These are phyloP conservation scores for Blastomyces percursus DNA, from an alignment of 2,329 filamentous ascomycete genomes.

Conservation along the genomic window DNA sequence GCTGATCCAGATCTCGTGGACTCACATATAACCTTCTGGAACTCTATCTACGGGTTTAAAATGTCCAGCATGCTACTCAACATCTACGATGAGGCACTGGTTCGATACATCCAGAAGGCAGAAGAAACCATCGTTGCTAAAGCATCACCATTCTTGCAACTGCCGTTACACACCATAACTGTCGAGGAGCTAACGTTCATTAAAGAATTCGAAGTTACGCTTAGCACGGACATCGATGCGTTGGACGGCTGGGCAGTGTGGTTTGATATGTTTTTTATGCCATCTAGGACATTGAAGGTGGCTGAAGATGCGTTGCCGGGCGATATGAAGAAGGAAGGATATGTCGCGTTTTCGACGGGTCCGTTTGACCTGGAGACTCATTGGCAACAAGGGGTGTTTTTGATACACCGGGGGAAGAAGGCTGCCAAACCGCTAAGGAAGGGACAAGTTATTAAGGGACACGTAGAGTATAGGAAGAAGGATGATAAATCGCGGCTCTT, in stretches of 20 bases:
- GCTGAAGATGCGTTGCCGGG: slow-evolving; percentile 45
- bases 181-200: slow-evolving; percentile 66
- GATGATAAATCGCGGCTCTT: slow-evolving; percentile 59
- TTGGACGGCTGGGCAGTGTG: slow-evolving; percentile 85
- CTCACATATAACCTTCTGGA: slow-evolving; percentile 76
- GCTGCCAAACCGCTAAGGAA: slow-evolving; percentile 39
- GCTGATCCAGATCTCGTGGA: slow-evolving; percentile 65
- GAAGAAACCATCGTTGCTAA: slow-evolving; percentile 43
- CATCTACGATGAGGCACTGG: slow-evolving; percentile 70
- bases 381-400: slow-evolving; percentile 74
- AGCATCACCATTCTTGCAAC: slow-evolving; percentile 56
- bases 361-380: slow-evolving; percentile 68
- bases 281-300: slow-evolving; percentile 41
- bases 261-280: slow-evolving; percentile 89
- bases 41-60: slow-evolving; percentile 86
- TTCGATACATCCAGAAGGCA: slow-evolving; percentile 51
- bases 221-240: slow-evolving; percentile 52
- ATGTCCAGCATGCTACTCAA: slow-evolving; percentile 82
- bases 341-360: slow-evolving; percentile 77
- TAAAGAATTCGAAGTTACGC: slow-evolving; percentile 51
- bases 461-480: slow-evolving; percentile 59
- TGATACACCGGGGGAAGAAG: slow-evolving; percentile 51
- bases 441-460: slow-evolving; percentile 52
- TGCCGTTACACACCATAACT: slow-evolving; percentile 65
- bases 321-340: slow-evolving; percentile 54